Evolutionary conservation across 805 yeast genomes (phyloP), one percentile per base, ranked within the genome.

Genomic region (Spathaspora arborariae): DNA sequence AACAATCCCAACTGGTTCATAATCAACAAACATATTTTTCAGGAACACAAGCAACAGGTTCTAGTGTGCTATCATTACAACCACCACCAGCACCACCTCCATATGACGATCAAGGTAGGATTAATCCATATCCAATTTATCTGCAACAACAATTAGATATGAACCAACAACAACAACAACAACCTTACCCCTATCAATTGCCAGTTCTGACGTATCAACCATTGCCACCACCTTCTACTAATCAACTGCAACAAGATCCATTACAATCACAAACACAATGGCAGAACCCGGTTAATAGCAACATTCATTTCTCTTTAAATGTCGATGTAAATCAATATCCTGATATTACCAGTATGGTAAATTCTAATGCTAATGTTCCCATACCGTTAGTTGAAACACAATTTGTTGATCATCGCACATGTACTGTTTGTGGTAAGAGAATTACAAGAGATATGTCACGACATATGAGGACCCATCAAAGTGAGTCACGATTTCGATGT

Each of bases 391-490:
- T 70, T 20, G 74, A 68, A 30, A 49, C 59, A 18, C 62, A 62
- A 20, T 70, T 70, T 49, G 72, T 70, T n/a, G 75, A 70, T 52
- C 58, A 57, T 47, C 56, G 58, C 42, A 56, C 55, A n/a, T 82
- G 88, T 55, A 69, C 65, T 1, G 62, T 78, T 8, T 82, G 88
- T 61, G 72, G 75, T 9, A 78, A 77, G 51, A 57, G 68, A 44
- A 79, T 82, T 48, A 70, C 78, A 7, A 68, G 88, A 48, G 88
- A 82, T 56, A 70, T 82, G 70, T 71, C 82, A 1, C 63, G 88
- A 35, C 88, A 82, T 58, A 64, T 79, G 68, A 62, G 87, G 49
- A 82, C 82, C 1, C 88, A 82, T 60, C 81, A 80, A 55, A 62
- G 67, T 9, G 76, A 73, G 15, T 72, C 84, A 5, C 63, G 86